Base-by-base conservation (phyloP, 2,329 filamentous ascomycete genomes). In the Helotiales sp. region DNA sequence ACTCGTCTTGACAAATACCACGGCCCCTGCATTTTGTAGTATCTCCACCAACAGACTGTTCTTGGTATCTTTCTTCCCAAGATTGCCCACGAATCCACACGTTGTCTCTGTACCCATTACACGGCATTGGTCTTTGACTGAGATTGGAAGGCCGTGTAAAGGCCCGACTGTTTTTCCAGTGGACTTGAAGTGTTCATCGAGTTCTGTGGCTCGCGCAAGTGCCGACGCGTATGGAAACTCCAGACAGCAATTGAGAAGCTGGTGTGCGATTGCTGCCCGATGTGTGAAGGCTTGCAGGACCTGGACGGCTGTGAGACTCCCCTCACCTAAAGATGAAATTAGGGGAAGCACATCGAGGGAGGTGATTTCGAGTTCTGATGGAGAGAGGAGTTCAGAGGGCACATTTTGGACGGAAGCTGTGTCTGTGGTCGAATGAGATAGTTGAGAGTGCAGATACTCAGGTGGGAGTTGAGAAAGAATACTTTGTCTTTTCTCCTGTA, bases 101-200 rank as follows among this genome's bases (percentile, higher is more conserved):
- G 78, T 79, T 10, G 77, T 67, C 49, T 77, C 75, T 6, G 78
- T 66, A 3, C 73, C 78, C 61, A 77, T 71, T 60, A 82, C 75
- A 3, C 74, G 74, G n/a, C 80, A 66, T 54, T 81, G 81, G 70
- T 87, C 85, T 68, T 88, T 85, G 36, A 86, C 74, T 0, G 79
- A 34, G 19, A 85, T 76, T 0, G 82, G 82, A 0, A 85, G 72
- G 1, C 86, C 86, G 69, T 89, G 85, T 2, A 89, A 74, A 2
- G 85, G 84, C 0, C 86, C 85, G 1, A 81, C 64, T 0, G 79
- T 71, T 58, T 74, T 71, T 0, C 75, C 72, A 8, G 74, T 71
- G 5, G 61, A 56, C 2, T 67, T 57, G 6, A 77, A 65, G 52
- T 78, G 68, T 0, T 74, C 69, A 66, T 85, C 83, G 2, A 84